Percentiles rank a stretch among this genome's conserved stretches.
Evolutionary conservation across 768 basidiomycete genomes (phyloP).

Genomic region (Russula ochroleuca): DNA sequence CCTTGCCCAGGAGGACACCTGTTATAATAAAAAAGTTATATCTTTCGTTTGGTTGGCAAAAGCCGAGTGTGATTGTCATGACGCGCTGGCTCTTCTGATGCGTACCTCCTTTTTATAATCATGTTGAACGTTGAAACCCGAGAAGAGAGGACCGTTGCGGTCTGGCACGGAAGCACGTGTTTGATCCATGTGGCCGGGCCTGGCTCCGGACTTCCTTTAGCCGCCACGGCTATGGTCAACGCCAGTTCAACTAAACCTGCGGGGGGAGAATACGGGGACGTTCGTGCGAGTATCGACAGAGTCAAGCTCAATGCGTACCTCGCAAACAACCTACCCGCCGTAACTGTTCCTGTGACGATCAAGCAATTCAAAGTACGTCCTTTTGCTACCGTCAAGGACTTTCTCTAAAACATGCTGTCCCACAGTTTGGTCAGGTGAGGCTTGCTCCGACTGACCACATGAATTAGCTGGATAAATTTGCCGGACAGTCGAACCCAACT

Average conservation of each 20-base stretch:
- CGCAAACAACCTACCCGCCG: conserved; percentile 45
- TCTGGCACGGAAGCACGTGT: too few species aligned
- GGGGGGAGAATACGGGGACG: conserved; percentile 71
- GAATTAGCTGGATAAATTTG: neutral
- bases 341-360: conserved; percentile 64
- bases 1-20: neutral
- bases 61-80: too few species aligned
- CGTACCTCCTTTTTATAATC: too few species aligned
- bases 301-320: conserved; percentile 65
- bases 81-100: too few species aligned
- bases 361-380: conserved; percentile 87
- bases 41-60: too few species aligned
- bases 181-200: neutral
- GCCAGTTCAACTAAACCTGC: conserved; percentile 40
- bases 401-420: neutral
- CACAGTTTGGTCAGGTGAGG: conserved; percentile 81
- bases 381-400: neutral
- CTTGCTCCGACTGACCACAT: neutral
- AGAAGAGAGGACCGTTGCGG: too few species aligned
- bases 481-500: conserved; percentile 83
- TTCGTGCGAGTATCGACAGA: conserved; percentile 67
- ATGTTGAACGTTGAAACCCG: too few species aligned
- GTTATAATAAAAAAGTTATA: too few species aligned
- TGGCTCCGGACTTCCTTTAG: neutral
- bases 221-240: conserved; percentile 23